A percentile compares a stretch with the other conserved stretches of the same genome.
These are phyloP conservation scores for Cercophora samala DNA, from an alignment of 495 filamentous ascomycete species.

Conservation along the genomic window DNA sequence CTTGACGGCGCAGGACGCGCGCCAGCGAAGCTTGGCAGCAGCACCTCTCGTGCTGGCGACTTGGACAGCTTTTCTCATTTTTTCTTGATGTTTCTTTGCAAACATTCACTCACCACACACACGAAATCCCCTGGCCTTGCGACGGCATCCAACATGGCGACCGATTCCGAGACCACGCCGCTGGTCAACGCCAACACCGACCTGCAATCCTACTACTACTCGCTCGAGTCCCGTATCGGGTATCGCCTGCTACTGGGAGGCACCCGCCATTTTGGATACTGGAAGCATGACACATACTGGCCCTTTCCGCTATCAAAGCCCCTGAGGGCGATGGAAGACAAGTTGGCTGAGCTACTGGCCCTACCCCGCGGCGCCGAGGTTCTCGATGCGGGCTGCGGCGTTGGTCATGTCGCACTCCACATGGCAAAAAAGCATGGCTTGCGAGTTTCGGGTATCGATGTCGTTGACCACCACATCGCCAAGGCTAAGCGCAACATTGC, in stretches of 20 bases:
- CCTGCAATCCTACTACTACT: slow-evolving; percentile 31
- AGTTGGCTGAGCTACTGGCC: slow-evolving; percentile 38
- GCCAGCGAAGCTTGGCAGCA: neutral
- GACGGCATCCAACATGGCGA: neutral
- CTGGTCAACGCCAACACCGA: slow-evolving; percentile 9
- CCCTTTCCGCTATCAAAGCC: slow-evolving; percentile 46
- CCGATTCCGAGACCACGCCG: neutral
- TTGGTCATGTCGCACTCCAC: slow-evolving; percentile 48
- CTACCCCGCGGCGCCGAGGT: slow-evolving; percentile 41
- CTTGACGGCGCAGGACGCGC: neutral
- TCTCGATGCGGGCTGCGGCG: slow-evolving; percentile 54
- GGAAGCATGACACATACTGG: slow-evolving; percentile 44
- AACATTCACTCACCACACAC: neutral
- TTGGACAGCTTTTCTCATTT: neutral
- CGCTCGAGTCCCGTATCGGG: slow-evolving; percentile 49
- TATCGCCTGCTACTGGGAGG: slow-evolving; percentile 50
- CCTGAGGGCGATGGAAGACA: slow-evolving; percentile 50
- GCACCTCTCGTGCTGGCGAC: neutral
- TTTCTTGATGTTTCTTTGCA: neutral
- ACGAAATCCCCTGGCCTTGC: neutral
- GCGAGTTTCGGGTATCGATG: slow-evolving; percentile 49
- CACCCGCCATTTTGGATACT: slow-evolving; percentile 54
- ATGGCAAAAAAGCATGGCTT: slow-evolving; percentile 40
- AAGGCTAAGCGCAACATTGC: slow-evolving; percentile 45
- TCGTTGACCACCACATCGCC: slow-evolving; percentile 48